phyloP scores from a whole-genome alignment of 805 yeast species.

The Priceomyces haplophilus region DNA sequence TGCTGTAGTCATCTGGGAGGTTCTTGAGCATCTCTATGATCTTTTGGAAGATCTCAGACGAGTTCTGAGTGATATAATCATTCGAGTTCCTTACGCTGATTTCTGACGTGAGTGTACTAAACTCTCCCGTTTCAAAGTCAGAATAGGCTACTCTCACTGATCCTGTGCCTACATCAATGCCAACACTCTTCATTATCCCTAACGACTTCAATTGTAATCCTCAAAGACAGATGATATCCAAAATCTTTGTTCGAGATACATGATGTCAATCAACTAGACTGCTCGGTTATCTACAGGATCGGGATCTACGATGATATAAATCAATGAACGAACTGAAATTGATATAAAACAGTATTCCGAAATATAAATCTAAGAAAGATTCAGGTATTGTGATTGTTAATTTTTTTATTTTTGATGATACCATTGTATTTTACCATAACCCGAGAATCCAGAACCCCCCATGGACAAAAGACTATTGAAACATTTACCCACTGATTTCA shows the following conservation, averaged over 20 bases:
- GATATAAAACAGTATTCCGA: background rate
- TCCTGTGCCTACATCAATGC: constrained; percentile 53
- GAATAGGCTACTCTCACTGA: constrained; percentile 42
- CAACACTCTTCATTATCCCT: constrained; percentile 20
- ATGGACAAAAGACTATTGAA: background rate
- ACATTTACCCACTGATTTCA: background rate
- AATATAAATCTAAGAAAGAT: background rate
- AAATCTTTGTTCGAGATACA: background rate
- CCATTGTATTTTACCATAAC: background rate
- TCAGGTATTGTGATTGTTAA: background rate
- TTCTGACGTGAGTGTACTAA: constrained; percentile 12
- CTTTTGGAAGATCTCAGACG: constrained; percentile 34
- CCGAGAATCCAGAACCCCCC: background rate
- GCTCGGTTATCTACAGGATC: background rate
- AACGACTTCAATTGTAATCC: background rate
- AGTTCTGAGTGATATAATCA: constrained; percentile 37
- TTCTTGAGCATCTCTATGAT: constrained; percentile 22
- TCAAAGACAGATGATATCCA: background rate
- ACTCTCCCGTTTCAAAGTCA: constrained; percentile 11
- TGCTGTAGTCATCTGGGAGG: constrained; percentile 3
- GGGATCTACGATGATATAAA: background rate
- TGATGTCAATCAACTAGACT: background rate
- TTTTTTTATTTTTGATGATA: too few relatives aligned
- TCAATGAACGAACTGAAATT: background rate
- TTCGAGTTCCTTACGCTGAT: constrained; percentile 17